phyloP scores from a whole-genome alignment of 768 basidiomycete genomes.

The Psilocybe subaeruginosa region DNA sequence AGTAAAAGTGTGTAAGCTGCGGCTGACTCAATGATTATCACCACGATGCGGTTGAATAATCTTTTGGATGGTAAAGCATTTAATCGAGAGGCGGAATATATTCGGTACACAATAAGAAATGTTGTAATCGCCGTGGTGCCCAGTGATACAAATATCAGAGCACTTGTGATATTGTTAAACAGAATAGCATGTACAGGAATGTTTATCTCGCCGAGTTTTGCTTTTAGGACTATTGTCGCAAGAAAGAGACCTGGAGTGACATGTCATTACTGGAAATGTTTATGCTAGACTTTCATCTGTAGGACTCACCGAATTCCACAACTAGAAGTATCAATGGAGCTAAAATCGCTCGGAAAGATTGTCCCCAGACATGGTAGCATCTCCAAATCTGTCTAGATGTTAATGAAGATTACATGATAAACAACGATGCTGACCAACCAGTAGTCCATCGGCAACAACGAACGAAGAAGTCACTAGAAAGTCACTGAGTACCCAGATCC shows the following conservation, averaged over 20 bases:
- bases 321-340: too few relatives aligned
- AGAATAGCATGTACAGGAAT: neutral
- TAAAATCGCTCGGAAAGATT: neutral
- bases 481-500: neutral
- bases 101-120: neutral
- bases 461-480: neutral
- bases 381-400: too few relatives aligned
- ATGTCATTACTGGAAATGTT: neutral
- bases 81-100: neutral
- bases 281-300: too few relatives aligned
- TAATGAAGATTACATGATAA: too few relatives aligned
- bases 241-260: too few relatives aligned
- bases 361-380: neutral
- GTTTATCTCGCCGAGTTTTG: too few relatives aligned
- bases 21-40: constrained; percentile 4
- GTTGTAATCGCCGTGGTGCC: too few relatives aligned
- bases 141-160: too few relatives aligned
- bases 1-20: neutral
- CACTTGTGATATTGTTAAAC: too few relatives aligned
- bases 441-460: neutral
- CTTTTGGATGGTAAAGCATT: neutral
- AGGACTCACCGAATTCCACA: neutral
- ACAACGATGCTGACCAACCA: too few relatives aligned
- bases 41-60: neutral
- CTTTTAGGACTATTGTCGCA: too few relatives aligned